phyloP scores from a whole-genome alignment of 1,284 basidiomycete genomes.

The Puccinia novopanici region DNA sequence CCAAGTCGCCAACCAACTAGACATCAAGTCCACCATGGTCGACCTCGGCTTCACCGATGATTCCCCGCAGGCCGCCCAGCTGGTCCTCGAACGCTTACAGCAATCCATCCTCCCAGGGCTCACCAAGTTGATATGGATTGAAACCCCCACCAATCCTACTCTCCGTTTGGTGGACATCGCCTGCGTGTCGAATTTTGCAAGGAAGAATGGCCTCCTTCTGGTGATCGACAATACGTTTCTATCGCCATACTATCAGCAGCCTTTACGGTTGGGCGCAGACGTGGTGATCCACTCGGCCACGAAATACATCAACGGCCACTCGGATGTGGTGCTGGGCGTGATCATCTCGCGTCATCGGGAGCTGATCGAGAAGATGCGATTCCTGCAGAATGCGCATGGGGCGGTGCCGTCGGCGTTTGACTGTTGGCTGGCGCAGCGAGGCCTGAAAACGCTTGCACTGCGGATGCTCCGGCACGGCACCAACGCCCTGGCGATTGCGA shows the following conservation, averaged over 20 bases:
- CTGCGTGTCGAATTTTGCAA: constrained; percentile 67
- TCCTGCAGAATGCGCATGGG: constrained; percentile 78
- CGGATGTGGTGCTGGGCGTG: constrained; percentile 70
- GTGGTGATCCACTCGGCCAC: constrained; percentile 69
- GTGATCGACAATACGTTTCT: constrained; percentile 87
- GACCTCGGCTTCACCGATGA: constrained; percentile 64
- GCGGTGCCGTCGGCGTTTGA: constrained; percentile 71
- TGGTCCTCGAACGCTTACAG: constrained; percentile 51
- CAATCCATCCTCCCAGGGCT: neutral
- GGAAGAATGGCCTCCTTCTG: constrained; percentile 66
- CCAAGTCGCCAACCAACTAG: constrained; percentile 71
- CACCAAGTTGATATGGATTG: constrained; percentile 86
- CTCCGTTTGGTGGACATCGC: constrained; percentile 80
- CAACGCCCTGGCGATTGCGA: constrained; percentile 77
- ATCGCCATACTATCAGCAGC: constrained; percentile 86
- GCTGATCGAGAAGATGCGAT: constrained; percentile 69
- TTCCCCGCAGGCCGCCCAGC: neutral
- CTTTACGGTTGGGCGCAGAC: constrained; percentile 80
- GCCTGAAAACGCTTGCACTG: constrained; percentile 80
- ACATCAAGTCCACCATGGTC: constrained; percentile 77
- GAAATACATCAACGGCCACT: constrained; percentile 82
- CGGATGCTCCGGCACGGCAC: constrained; percentile 83
- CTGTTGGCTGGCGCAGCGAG: constrained; percentile 85
- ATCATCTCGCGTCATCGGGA: constrained; percentile 66
- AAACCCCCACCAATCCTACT: constrained; percentile 92